Base-by-base conservation (phyloP, 768 basidiomycete species). In the Russula ochroleuca region DNA sequence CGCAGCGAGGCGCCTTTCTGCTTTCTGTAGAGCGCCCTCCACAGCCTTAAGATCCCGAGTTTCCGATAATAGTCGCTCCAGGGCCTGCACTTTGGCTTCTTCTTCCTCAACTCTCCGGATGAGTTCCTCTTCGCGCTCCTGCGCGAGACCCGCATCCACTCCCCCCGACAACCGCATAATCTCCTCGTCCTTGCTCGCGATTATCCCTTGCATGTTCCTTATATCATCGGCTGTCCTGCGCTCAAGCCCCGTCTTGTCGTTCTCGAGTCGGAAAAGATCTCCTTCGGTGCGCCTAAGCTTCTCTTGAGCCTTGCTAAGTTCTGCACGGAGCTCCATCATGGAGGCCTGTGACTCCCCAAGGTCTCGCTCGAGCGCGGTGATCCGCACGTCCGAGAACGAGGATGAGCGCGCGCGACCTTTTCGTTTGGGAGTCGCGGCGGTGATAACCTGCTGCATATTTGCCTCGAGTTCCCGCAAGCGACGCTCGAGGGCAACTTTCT, bases 61-160 rank as follows among this genome's bases (percentile, higher is more conserved):
- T 35, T 78, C 78, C 25, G 75, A 71, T 3, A 83, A 70, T 72
- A 82, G 73, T 50, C 71, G 73, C 70, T 88, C 84, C 61, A 90
- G 70, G 3, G 83, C 79, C 3, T 75, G 73, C 40, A 89, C 85
- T 73, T 84, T 87, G 6, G 81, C 83, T 53, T 85, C 85, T 65
- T 90, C 87, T 69, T 88, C 86, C 49, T 90, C 87, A 33, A 91
- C 83, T 66, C 89, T 78, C 72, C 80, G 78, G 71, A 86, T 64
- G 33, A 90, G 69, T 59, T 84, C 84, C 28, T 80, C 79, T 70
- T 90, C 89, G 56, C 88, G 76, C 63, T 76, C 75, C 23, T 73
- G 76, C 31, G 78, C 73, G 54, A 72, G 70, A 25, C 57, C 63
- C 2, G 76, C 82, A 9, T 58, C 72, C 37, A 78, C 75, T 6